A percentile compares a stretch with the other conserved stretches of the same genome.
These are phyloP conservation scores for Posidonia oceanica DNA, from an alignment of 116 monocot species.

Conservation along the genomic window DNA sequence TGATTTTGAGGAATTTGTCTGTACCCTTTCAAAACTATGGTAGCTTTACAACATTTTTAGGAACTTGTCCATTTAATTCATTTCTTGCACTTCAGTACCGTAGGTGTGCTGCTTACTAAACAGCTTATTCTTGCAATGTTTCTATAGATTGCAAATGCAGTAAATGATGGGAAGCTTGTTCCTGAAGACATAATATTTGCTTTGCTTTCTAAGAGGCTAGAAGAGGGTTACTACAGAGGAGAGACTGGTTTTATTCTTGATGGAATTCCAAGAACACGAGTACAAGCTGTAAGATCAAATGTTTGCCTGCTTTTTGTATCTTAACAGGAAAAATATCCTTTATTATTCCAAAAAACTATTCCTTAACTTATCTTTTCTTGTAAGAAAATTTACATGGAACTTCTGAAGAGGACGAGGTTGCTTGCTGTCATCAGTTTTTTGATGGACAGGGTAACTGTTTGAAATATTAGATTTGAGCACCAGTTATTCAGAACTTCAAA, in stretches of 20 bases:
- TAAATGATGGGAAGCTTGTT: slow-evolving; percentile 81
- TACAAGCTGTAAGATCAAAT: slow-evolving; percentile 61
- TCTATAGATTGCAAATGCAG: slow-evolving; percentile 69
- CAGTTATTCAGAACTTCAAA: too few relatives aligned
- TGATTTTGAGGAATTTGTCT: too few relatives aligned
- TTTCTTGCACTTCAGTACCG: too few relatives aligned
- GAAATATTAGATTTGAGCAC: too few relatives aligned
- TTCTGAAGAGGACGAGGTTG: neutral
- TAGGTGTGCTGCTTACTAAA: too few relatives aligned
- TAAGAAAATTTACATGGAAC: neutral
- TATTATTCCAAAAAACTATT: too few relatives aligned
- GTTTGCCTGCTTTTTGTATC: neutral
- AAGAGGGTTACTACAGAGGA: slow-evolving; percentile 54
- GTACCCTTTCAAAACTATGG: too few relatives aligned
- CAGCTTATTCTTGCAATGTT: neutral
- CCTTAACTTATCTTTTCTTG: neutral
- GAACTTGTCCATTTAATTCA: too few relatives aligned
- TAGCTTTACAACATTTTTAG: too few relatives aligned
- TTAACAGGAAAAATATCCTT: too few relatives aligned
- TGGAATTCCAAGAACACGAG: slow-evolving; percentile 61
- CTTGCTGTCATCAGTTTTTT: too few relatives aligned
- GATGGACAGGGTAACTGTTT: too few relatives aligned
- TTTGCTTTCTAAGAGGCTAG: slow-evolving; percentile 63
- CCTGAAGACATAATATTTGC: slow-evolving; percentile 89
- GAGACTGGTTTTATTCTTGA: slow-evolving; percentile 87